Evolutionary conservation across 352 stramenopile genomes (phyloP).

Genomic region (Phytophthora tentaculata): DNA sequence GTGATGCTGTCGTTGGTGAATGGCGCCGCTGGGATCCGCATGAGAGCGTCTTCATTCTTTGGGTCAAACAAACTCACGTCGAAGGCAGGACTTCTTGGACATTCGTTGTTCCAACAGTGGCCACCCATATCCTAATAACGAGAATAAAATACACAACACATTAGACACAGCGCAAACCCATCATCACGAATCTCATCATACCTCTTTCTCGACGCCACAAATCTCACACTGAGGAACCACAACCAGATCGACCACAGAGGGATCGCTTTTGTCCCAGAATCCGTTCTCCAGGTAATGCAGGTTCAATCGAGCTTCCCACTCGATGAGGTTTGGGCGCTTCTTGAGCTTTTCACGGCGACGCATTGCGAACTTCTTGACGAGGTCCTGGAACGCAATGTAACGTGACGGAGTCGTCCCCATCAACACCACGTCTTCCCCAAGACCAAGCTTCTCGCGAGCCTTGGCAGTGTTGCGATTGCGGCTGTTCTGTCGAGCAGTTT

Average conservation of each 20-base stretch:
- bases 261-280: constrained; percentile 60
- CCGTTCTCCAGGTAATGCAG: constrained; percentile 66
- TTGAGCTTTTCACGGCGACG: constrained; percentile 84
- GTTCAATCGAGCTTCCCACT: constrained; percentile 78
- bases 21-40: constrained; percentile 60
- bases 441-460: constrained; percentile 70
- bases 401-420: constrained; percentile 85
- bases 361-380: constrained; percentile 87
- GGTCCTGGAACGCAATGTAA: constrained; percentile 85
- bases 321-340: constrained; percentile 82
- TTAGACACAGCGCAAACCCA: constrained; percentile 12
- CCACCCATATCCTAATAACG: background rate
- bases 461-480: constrained; percentile 78
- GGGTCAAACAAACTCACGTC: constrained; percentile 45
- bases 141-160: background rate
- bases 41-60: constrained; percentile 46
- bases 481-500: constrained; percentile 58
- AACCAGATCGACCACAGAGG: constrained; percentile 65
- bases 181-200: constrained; percentile 25
- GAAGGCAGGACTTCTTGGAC: constrained; percentile 73
- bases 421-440: constrained; percentile 75
- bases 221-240: constrained; percentile 81
- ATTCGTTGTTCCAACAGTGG: constrained; percentile 78
- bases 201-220: constrained; percentile 86
- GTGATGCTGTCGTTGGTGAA: constrained; percentile 64